Conservation (phyloP, 2,329 filamentous ascomycete species). For the Madurella mycetomatis region DNA sequence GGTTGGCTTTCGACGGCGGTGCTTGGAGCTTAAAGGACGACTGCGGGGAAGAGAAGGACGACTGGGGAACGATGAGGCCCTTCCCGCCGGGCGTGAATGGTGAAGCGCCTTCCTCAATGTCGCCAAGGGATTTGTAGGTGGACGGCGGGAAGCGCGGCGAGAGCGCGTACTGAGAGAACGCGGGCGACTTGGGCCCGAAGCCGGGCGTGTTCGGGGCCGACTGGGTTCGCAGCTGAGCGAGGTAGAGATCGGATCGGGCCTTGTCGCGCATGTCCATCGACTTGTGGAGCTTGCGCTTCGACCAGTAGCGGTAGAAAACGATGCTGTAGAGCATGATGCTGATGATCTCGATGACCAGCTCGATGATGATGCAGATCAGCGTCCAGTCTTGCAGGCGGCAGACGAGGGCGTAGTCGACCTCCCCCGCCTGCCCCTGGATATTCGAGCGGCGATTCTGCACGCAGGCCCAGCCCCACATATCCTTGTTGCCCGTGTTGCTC, state of each 20-base stretch:
- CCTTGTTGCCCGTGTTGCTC: constrained; percentile 69
- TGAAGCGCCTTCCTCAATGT: constrained; percentile 35
- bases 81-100: constrained; percentile 50
- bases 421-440: constrained; percentile 60
- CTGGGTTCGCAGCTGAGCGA: constrained; percentile 77
- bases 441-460: constrained; percentile 77
- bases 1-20: constrained; percentile 73
- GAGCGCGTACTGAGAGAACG: constrained; percentile 50
- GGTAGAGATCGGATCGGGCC: constrained; percentile 90
- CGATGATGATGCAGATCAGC: constrained; percentile 94
- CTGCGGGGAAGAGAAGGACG: constrained; percentile 50
- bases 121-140: constrained; percentile 43
- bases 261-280: constrained; percentile 95
- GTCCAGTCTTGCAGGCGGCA: constrained; percentile 93
- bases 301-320: constrained; percentile 96
- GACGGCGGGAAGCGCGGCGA: constrained; percentile 59
- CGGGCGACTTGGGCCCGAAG: constrained; percentile 66
- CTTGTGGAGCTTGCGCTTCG: constrained; percentile 90
- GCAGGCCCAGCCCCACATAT: constrained; percentile 99
- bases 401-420: constrained; percentile 83
- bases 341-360: constrained; percentile 87
- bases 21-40: constrained; percentile 76
- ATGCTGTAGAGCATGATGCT: constrained; percentile 90
- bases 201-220: constrained; percentile 94
- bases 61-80: constrained; percentile 58